Evolutionary conservation across 2,329 filamentous ascomycete genomes (phyloP), one percentile per base, ranked within the genome.

Genomic region (Rugonectria rugulosa): DNA sequence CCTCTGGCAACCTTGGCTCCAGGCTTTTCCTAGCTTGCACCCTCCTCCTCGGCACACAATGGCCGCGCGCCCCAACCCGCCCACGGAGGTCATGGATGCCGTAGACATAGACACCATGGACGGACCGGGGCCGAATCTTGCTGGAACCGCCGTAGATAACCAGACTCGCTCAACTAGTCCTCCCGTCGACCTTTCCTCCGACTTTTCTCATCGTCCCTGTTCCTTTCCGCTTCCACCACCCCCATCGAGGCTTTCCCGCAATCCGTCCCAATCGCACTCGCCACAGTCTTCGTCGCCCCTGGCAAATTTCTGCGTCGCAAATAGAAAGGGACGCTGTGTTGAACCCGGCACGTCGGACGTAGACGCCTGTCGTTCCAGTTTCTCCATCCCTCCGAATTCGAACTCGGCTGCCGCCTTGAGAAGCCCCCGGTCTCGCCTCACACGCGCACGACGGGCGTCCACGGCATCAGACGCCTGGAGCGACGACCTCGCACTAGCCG

Each of bases 301-400:
- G 43, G 59, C 62, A 52, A 68, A 64, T 48, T 68, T 66, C n/a
- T n/a, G n/a, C 29, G 55, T 72, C 51, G 62, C 70, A 57, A 73
- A 72, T 62, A 81, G 81, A 57, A 89, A 88, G 71, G 79, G 80
- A 61, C 78, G 81, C 51, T 79, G 84, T 70, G 81, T 81, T 53
- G 85, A 89, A 66, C 79, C 86, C 27, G 83, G 83, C 60, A 83
- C 81, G 24, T 83, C 81, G 57, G 79, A 81, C 52, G 77, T 79
- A 59, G 79, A 83, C 70, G 79, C 82, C 59, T 84, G 86, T 54
- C 80, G 81, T 67, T 79, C 86, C 53, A 88, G 80, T 70, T 88
- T 84, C 61, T 88, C 89, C 82, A 56, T 64, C 50, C 85, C 87
- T 32, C 81, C 85, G 53, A 79, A 81, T 24, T 69, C 74, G 15